phyloP scores from a whole-genome alignment of 2,329 filamentous ascomycete genomes.

The Coniella vitis region DNA sequence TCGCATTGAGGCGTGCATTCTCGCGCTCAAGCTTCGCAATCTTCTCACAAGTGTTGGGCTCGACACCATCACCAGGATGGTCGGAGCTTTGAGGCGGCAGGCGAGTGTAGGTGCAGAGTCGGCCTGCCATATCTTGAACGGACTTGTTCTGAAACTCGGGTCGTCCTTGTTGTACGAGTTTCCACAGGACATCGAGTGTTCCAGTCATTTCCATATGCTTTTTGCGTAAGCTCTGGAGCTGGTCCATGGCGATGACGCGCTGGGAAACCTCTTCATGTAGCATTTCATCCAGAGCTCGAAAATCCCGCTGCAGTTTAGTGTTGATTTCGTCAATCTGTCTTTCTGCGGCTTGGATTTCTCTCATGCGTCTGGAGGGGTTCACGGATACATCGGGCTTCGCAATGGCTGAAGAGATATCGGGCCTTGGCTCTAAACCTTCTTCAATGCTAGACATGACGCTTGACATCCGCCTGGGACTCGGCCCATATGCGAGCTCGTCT shows the following conservation, averaged over 20 bases:
- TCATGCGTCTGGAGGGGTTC: no score
- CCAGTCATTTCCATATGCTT: not conserved
- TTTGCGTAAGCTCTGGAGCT: not conserved
- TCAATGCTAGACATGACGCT: no score
- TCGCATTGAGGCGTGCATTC: not conserved
- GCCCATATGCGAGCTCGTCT: no score
- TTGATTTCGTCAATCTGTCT: not conserved
- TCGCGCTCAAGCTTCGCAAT: not conserved
- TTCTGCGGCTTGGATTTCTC: not conserved
- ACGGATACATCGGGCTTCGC: no score
- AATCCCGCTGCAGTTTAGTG: not conserved
- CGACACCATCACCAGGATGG: not conserved
- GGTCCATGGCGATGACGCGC: not conserved
- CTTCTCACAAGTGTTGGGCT: not conserved
- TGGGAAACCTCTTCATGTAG: constrained; percentile 2
- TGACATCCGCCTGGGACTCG: no score
- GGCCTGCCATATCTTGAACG: constrained; percentile 1
- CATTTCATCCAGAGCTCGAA: not conserved
- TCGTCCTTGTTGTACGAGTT: not conserved
- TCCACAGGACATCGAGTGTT: constrained; percentile 1
- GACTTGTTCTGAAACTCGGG: not conserved
- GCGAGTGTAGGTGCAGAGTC: not conserved
- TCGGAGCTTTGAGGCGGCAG: not conserved
- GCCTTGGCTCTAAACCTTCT: no score
- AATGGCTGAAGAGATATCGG: no score